Evolutionary conservation across 2,329 filamentous ascomycete genomes (phyloP).

Genomic region (Aspergillus aculeatus): DNA sequence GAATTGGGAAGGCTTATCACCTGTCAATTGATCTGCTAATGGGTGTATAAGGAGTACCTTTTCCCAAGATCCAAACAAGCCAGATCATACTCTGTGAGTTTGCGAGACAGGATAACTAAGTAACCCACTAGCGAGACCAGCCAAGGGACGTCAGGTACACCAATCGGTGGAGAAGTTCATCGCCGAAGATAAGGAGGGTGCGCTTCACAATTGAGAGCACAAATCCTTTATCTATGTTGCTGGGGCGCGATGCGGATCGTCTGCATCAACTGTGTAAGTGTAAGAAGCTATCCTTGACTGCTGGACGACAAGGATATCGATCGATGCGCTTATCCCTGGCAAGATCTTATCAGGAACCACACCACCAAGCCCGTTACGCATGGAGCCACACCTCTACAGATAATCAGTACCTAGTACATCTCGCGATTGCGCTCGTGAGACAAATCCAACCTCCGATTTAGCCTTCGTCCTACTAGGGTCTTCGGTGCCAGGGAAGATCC

Average conservation of each 20-base stretch:
- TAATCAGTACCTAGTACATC: not conserved
- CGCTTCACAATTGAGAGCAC: not conserved
- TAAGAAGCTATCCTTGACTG: not conserved
- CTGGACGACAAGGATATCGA: not conserved
- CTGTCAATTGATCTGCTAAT: not conserved
- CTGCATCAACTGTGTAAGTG: not conserved
- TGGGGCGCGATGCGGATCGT: not conserved
- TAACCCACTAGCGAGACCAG: too few species aligned
- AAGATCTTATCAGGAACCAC: not conserved
- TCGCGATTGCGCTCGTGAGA: not conserved
- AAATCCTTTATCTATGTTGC: not conserved
- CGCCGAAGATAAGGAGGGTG: not conserved
- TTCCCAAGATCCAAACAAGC: not conserved
- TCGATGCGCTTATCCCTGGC: not conserved
- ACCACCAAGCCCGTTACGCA: not conserved
- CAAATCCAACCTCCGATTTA: too few species aligned
- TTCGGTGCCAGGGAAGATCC: not conserved
- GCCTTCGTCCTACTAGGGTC: not conserved
- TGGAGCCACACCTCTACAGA: not conserved
- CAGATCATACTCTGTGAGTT: not conserved
- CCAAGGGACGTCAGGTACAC: too few species aligned
- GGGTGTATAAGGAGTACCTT: not conserved
- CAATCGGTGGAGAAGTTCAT: too few species aligned
- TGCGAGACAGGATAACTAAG: too few species aligned
- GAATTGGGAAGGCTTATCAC: too few species aligned